These are phyloP conservation scores for Suhomyces tanzawaensis DNA, from an alignment of 805 yeast species.

Conservation along the genomic window DNA sequence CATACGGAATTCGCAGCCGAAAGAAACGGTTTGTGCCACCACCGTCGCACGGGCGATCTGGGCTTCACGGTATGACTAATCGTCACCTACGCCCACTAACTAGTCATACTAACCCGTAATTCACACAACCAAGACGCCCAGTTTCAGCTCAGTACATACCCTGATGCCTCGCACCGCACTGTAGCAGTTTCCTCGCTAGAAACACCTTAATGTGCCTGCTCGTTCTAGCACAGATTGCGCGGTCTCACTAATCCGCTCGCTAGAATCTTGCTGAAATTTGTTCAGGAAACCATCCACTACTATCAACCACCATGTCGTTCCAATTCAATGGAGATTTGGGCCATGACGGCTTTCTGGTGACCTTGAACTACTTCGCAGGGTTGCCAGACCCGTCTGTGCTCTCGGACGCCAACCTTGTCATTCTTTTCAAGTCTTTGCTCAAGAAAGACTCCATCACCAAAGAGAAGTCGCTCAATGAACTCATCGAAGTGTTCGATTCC, in stretches of 20 bases:
- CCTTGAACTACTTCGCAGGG: slow-evolving; percentile 75
- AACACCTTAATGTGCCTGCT: too few relatives aligned
- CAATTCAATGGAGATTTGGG: slow-evolving; percentile 19
- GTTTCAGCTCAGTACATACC: too few relatives aligned
- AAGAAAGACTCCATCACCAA: slow-evolving; percentile 84
- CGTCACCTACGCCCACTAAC: too few relatives aligned
- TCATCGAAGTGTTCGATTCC: slow-evolving; percentile 27
- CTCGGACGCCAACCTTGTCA: slow-evolving; percentile 43
- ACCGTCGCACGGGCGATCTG: too few relatives aligned
- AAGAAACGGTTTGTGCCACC: too few relatives aligned
- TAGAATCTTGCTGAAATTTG: background rate
- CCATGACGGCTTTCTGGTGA: slow-evolving; percentile 40
- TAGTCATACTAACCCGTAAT: too few relatives aligned
- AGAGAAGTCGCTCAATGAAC: slow-evolving; percentile 70
- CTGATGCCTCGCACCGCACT: too few relatives aligned
- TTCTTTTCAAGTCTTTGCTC: slow-evolving; percentile 71
- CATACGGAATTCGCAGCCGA: too few relatives aligned
- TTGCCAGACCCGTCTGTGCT: slow-evolving; percentile 54
- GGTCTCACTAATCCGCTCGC: background rate
- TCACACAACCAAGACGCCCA: too few relatives aligned
- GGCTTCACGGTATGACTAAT: too few relatives aligned
- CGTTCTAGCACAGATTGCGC: background rate
- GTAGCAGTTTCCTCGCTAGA: too few relatives aligned
- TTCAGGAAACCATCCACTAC: background rate
- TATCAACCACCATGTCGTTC: slow-evolving; percentile 1